A percentile compares a stretch with the other conserved stretches of the same genome.
Evolutionary conservation across 768 basidiomycete genomes (phyloP).

Genomic region (Trametes cinnabarina): DNA sequence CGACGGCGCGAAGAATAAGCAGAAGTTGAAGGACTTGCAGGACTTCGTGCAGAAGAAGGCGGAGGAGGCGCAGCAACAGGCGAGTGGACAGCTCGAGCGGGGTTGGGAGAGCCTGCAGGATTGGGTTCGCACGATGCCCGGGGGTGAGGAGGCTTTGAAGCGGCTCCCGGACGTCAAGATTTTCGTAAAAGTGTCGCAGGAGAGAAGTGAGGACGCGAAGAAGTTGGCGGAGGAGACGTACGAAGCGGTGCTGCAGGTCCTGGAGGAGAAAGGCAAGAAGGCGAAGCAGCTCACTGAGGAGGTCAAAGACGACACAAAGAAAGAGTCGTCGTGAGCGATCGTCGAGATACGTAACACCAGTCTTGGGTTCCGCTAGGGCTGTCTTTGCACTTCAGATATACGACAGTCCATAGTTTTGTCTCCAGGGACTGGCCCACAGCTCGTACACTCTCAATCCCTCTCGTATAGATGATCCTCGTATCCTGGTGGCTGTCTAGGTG

Average conservation of each 20-base stretch:
- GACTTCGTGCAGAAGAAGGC: constrained; percentile 29
- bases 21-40: constrained; percentile 30
- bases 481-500: too few relatives aligned
- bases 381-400: too few relatives aligned
- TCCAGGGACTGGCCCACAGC: too few relatives aligned
- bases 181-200: constrained; percentile 25
- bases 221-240: constrained; percentile 33
- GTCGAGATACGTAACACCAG: too few relatives aligned
- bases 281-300: constrained; percentile 28
- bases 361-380: too few relatives aligned
- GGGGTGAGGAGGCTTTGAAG: constrained; percentile 29
- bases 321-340: constrained; percentile 2
- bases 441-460: too few relatives aligned
- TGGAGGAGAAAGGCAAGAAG: constrained; percentile 32
- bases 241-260: constrained; percentile 28
- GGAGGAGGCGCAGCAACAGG: constrained; percentile 24
- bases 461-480: too few relatives aligned
- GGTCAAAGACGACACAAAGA: constrained; percentile 25
- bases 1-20: constrained; percentile 23
- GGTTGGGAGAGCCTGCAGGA: constrained; percentile 29
- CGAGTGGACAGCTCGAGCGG: constrained; percentile 2
- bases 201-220: constrained; percentile 30
- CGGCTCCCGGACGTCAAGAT: constrained; percentile 27
- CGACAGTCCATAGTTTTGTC: too few relatives aligned
- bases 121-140: constrained; percentile 28